These are phyloP conservation scores for Quercus tomentella DNA, from an alignment of 331 rosid species.

Conservation along the genomic window DNA sequence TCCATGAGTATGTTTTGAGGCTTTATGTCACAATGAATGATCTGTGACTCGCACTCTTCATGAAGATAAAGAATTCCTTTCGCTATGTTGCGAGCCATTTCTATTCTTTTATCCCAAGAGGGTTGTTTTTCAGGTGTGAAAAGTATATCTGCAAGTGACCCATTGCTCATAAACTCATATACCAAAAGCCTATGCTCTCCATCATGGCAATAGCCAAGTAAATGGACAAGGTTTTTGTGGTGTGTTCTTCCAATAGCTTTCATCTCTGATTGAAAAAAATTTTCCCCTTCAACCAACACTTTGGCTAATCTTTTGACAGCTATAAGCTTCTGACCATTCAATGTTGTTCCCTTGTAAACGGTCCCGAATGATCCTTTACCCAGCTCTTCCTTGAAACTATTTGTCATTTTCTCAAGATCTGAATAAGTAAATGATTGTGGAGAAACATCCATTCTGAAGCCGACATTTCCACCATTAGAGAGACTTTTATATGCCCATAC, in stretches of 20 bases:
- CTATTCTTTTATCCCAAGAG: slow-evolving; percentile 38
- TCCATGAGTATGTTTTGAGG: slow-evolving; percentile 53
- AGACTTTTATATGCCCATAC: neutral
- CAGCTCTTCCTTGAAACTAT: neutral
- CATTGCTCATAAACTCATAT: slow-evolving; percentile 55
- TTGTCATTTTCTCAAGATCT: slow-evolving; percentile 2
- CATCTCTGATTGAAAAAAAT: slow-evolving; percentile 19
- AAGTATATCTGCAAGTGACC: slow-evolving; percentile 39
- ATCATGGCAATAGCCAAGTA: slow-evolving; percentile 32
- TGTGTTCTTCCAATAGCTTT: slow-evolving; percentile 19
- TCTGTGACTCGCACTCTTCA: neutral
- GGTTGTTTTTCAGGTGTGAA: slow-evolving; percentile 27
- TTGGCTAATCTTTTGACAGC: slow-evolving; percentile 1
- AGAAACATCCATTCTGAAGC: slow-evolving; percentile 25
- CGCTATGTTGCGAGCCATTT: slow-evolving; percentile 31
- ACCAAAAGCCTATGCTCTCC: slow-evolving; percentile 47
- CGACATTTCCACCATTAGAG: slow-evolving; percentile 14
- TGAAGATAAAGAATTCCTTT: slow-evolving; percentile 43
- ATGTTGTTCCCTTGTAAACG: neutral
- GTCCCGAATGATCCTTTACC: neutral
- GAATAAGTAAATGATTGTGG: slow-evolving; percentile 30
- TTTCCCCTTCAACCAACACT: slow-evolving; percentile 13
- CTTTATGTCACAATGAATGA: slow-evolving; percentile 53
- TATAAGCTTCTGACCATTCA: neutral
- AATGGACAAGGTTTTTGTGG: slow-evolving; percentile 21